phyloP scores from a whole-genome alignment of 2,329 filamentous ascomycete species.

The Trichoderma brevicompactum region DNA sequence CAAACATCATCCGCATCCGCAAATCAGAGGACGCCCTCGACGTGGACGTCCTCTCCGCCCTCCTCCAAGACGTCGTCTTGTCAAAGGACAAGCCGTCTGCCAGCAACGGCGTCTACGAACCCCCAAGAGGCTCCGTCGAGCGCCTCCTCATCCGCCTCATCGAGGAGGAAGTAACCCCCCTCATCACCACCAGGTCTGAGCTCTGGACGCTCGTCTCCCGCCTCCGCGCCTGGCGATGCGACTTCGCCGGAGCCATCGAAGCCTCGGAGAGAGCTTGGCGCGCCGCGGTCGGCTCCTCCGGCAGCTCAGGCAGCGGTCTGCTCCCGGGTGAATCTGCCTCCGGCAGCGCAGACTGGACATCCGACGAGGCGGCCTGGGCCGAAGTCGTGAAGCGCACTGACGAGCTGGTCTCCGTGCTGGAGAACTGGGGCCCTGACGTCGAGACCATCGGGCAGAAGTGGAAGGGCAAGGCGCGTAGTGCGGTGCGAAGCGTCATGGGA shows the following conservation, averaged over 20 bases:
- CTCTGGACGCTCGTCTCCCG: slow-evolving; percentile 78
- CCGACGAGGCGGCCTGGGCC: slow-evolving; percentile 68
- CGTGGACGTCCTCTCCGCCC: slow-evolving; percentile 67
- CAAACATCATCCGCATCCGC: slow-evolving; percentile 75
- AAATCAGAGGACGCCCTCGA: slow-evolving; percentile 81
- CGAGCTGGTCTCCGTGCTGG: slow-evolving; percentile 79
- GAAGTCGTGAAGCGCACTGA: slow-evolving; percentile 77
- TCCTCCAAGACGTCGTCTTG: slow-evolving; percentile 73
- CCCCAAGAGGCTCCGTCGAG: slow-evolving; percentile 61
- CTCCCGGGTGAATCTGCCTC: slow-evolving; percentile 43
- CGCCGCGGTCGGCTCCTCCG: slow-evolving; percentile 61
- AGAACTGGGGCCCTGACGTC: slow-evolving; percentile 71
- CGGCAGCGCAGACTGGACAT: slow-evolving; percentile 45
- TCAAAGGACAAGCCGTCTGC: slow-evolving; percentile 41
- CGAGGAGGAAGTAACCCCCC: slow-evolving; percentile 73
- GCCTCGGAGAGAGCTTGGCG: slow-evolving; percentile 92
- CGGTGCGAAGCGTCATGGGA: slow-evolving; percentile 80
- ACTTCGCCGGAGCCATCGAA: slow-evolving; percentile 73
- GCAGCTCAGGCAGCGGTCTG: slow-evolving; percentile 49
- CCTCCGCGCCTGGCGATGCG: slow-evolving; percentile 73
- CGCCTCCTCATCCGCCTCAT: slow-evolving; percentile 71
- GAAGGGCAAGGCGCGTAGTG: slow-evolving; percentile 86
- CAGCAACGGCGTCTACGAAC: slow-evolving; percentile 40
- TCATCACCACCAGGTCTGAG: slow-evolving; percentile 78
- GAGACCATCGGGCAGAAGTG: slow-evolving; percentile 76